A percentile compares a stretch with the other conserved stretches of the same genome.
These are phyloP conservation scores for Extremus antarcticus DNA, from an alignment of 495 filamentous ascomycete species.

Conservation along the genomic window DNA sequence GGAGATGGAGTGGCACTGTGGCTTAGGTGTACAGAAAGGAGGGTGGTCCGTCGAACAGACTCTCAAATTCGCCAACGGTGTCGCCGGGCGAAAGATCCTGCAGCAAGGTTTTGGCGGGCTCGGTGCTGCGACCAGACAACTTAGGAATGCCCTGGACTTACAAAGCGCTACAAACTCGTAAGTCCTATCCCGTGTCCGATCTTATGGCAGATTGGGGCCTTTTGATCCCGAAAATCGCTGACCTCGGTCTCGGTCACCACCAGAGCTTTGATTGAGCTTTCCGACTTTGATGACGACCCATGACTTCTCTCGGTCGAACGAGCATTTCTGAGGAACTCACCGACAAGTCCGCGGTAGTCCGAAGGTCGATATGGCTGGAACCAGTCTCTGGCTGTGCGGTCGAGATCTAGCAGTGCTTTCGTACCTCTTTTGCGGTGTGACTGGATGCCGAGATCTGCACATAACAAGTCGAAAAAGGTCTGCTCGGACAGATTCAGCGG, in stretches of 20 bases:
- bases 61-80: background rate
- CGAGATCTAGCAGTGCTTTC: background rate
- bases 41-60: background rate
- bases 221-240: background rate
- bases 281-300: background rate
- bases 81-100: constrained; percentile 1
- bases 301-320: background rate
- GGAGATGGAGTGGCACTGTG: too few relatives aligned
- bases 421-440: background rate
- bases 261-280: background rate
- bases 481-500: background rate
- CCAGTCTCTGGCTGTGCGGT: background rate
- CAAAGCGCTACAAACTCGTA: background rate
- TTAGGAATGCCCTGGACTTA: background rate
- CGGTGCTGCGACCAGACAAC: background rate
- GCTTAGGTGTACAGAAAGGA: too few relatives aligned
- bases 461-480: background rate
- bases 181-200: background rate
- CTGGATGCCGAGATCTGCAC: background rate
- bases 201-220: background rate
- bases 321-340: background rate
- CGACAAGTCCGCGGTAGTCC: background rate
- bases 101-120: background rate
- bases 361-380: background rate
- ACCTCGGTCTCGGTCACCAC: background rate